Evolutionary conservation across 2,329 filamentous ascomycete genomes (phyloP), one percentile per base, ranked within the genome.

Genomic region (Beauveria scarabaeidicola): DNA sequence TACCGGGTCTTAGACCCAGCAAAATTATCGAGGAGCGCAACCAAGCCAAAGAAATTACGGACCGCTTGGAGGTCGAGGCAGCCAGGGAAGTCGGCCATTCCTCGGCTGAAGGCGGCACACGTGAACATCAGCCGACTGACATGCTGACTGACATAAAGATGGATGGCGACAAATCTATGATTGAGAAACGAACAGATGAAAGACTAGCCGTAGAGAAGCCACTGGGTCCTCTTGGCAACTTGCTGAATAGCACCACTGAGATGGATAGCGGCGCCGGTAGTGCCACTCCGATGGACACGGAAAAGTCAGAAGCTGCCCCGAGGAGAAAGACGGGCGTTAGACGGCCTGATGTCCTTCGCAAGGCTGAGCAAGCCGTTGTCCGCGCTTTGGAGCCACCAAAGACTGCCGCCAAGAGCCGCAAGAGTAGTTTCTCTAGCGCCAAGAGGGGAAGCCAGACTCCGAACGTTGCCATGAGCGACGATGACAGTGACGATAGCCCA

Each of bases 321-420:
- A 76, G 75, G 3, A 64, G 77, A 11, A 76, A 74, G 59, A 64
- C 71, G 0, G 80, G 77, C 0, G 77, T 85, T 1, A 72, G 82
- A 19, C 73, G 81, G 29, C 79, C 81, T 0, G 84, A 87, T 60
- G 75, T 87, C 32, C 73, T 87, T 2, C 81, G 83, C 38, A 83
- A 82, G 66, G 84, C 84, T 0, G 84, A 87, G 62, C 79, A 83
- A 62, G 81, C 81, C 5, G 78, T 85, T 4, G 64, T 77, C 17
- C 77, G 79, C 3, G 75, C 77, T 0, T 69, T 78, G 36, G 82
- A 84, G 53, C 76, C 77, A 4, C 73, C 77, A 8, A 81, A 79
- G 62, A 67, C 73, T n/a, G 61, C 64, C 6, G 61, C 70, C 1
- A 81, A 81, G 66, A 79, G 78, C 4, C 73, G 78, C 40, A 69